phyloP scores from a whole-genome alignment of 2,329 filamentous ascomycete species.

The Aciculosporium take region DNA sequence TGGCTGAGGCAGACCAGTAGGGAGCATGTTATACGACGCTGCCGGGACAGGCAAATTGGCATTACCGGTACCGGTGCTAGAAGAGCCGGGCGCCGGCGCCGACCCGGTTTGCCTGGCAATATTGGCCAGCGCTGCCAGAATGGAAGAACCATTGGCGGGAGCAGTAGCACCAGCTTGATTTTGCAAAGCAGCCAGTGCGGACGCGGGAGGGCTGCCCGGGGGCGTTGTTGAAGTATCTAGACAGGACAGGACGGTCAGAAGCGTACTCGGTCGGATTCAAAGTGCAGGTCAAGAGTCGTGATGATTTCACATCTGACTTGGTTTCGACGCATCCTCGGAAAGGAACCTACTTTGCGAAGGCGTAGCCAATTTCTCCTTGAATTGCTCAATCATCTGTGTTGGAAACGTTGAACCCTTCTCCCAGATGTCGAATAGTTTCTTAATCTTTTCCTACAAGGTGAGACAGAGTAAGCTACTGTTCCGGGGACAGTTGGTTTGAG shows the following conservation, averaged over 20 bases:
- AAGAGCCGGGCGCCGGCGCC: constrained; percentile 16
- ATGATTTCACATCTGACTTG: no score
- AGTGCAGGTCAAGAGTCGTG: background rate
- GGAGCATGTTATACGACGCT: constrained; percentile 26
- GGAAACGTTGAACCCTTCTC: constrained; percentile 91
- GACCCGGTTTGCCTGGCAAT: constrained; percentile 61
- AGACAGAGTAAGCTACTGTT: constrained; percentile 25
- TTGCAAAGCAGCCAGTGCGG: constrained; percentile 26
- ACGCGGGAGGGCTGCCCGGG: constrained; percentile 43
- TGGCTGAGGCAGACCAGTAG: constrained; percentile 18
- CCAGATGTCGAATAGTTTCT: constrained; percentile 93
- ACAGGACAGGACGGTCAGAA: constrained; percentile 4
- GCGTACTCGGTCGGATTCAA: background rate
- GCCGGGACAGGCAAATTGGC: constrained; percentile 25
- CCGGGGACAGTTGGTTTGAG: constrained; percentile 8
- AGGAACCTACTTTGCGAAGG: constrained; percentile 48
- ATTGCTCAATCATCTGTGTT: constrained; percentile 58
- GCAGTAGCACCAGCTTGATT: constrained; percentile 22
- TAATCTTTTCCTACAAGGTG: constrained; percentile 73
- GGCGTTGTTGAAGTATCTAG: constrained; percentile 60
- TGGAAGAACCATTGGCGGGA: constrained; percentile 39
- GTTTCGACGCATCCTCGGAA: background rate
- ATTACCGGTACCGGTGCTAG: constrained; percentile 22
- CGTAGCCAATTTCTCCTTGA: constrained; percentile 66
- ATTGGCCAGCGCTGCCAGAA: constrained; percentile 66